phyloP scores from a whole-genome alignment of 2,329 filamentous ascomycete species.

The Cyclaneusma minus region DNA sequence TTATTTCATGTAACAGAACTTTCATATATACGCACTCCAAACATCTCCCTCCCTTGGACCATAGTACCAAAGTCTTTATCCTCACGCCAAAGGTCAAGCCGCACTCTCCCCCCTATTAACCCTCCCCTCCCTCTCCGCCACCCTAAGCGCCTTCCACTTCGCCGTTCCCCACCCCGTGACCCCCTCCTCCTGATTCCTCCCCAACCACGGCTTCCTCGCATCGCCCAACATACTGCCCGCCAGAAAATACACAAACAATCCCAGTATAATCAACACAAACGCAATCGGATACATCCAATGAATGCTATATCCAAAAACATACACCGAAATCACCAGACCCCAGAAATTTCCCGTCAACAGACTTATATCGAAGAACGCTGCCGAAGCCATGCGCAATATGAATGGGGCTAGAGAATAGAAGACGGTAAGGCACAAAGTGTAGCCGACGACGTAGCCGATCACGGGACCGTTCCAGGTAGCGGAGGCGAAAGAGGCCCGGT shows the following conservation, averaged over 20 bases:
- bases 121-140: slow-evolving; percentile 21
- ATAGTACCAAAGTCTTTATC: no score
- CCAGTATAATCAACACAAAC: slow-evolving; percentile 81
- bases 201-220: slow-evolving; percentile 88
- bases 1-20: no score
- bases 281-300: slow-evolving; percentile 92
- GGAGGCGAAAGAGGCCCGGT: slow-evolving; percentile 53
- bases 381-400: slow-evolving; percentile 75
- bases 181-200: slow-evolving; percentile 68
- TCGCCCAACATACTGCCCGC: slow-evolving; percentile 72
- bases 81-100: no score
- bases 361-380: slow-evolving; percentile 94
- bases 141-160: slow-evolving; percentile 55
- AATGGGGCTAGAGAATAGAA: slow-evolving; percentile 85
- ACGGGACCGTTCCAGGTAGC: slow-evolving; percentile 52
- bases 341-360: slow-evolving; percentile 92
- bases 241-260: slow-evolving; percentile 77
- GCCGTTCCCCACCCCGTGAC: slow-evolving; percentile 73
- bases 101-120: no score
- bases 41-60: no score
- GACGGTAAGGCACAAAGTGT: slow-evolving; percentile 64
- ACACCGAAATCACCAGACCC: slow-evolving; percentile 83
- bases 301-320: slow-evolving; percentile 65
- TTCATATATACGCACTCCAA: no score
- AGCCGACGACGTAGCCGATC: slow-evolving; percentile 75